Conservation (phyloP, 805 yeast genomes). For the Kazachstania kunashirensis region DNA sequence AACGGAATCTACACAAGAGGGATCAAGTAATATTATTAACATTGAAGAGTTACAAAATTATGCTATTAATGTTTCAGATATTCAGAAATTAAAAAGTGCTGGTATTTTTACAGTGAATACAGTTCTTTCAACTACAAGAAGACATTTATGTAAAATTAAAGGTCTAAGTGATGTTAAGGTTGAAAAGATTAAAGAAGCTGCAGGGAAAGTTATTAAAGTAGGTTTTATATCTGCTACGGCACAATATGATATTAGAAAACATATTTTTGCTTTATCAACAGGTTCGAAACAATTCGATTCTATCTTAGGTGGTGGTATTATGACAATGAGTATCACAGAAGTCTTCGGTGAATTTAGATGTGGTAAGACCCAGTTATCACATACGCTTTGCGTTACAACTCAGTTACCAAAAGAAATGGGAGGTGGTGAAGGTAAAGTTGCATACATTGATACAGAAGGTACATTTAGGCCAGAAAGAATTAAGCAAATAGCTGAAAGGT, state of each 20-base stretch:
- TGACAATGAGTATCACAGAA: constrained; percentile 69
- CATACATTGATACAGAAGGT: constrained; percentile 73
- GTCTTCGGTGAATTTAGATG: constrained; percentile 76
- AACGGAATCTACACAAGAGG: constrained; percentile 10
- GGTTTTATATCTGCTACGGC: constrained; percentile 70
- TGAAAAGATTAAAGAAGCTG: constrained; percentile 66
- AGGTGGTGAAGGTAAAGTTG: constrained; percentile 75
- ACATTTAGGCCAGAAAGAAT: constrained; percentile 69
- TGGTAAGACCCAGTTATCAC: constrained; percentile 76
- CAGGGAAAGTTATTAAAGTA: constrained; percentile 50
- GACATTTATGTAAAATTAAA: constrained; percentile 53
- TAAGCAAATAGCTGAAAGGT: constrained; percentile 55
- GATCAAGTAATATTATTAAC: constrained; percentile 24
- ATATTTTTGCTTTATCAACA: constrained; percentile 56
- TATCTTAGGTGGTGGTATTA: constrained; percentile 64
- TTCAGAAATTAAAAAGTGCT: constrained; percentile 53
- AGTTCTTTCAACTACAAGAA: constrained; percentile 50
- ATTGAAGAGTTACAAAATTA: constrained; percentile 50
- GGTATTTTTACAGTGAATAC: constrained; percentile 60
- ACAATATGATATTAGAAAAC: constrained; percentile 54
- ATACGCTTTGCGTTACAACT: constrained; percentile 66
- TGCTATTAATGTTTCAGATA: constrained; percentile 66
- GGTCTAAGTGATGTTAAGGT: constrained; percentile 73
- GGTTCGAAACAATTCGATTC: constrained; percentile 64
- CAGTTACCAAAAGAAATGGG: constrained; percentile 63